These are phyloP conservation scores for Diaporthe destruens DNA, from an alignment of 2,329 filamentous ascomycete genomes.

Conservation along the genomic window DNA sequence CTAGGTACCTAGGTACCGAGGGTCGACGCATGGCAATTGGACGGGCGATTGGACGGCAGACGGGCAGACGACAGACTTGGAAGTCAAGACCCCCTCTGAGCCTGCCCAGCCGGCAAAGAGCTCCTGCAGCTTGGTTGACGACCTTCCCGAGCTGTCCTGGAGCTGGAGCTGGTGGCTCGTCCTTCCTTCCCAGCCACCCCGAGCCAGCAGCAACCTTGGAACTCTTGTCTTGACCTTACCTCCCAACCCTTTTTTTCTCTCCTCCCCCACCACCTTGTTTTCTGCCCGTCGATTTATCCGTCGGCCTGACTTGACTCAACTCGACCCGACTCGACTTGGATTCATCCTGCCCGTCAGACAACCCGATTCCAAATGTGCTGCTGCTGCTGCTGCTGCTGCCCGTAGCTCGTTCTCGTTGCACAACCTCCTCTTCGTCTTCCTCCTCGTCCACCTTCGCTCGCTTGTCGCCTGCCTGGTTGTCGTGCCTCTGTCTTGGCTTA, in stretches of 20 bases:
- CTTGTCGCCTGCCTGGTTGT: not conserved
- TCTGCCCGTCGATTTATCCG: not conserved
- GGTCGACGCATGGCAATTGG: not conserved
- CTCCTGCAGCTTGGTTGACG: too few relatives aligned
- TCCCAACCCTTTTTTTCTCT: constrained; percentile 10
- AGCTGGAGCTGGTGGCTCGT: not conserved
- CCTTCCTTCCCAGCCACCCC: constrained; percentile 20
- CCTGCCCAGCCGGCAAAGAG: not conserved
- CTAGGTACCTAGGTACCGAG: constrained; percentile 10
- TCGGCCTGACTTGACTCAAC: too few relatives aligned
- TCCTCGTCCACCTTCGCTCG: not conserved
- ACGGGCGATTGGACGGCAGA: too few relatives aligned
- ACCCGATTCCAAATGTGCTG: not conserved
- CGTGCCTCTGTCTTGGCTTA: too few relatives aligned
- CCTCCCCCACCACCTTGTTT: constrained; percentile 26
- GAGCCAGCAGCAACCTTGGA: constrained; percentile 2
- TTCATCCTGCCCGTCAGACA: not conserved
- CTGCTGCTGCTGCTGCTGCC: not conserved
- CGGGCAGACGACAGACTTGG: not conserved
- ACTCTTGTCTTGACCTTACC: not conserved
- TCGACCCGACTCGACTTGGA: too few relatives aligned
- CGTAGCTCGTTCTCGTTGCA: not conserved
- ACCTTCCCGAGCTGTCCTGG: not conserved
- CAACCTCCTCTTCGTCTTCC: too few relatives aligned
- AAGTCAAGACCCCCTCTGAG: not conserved